A percentile compares a stretch with the other conserved stretches of the same genome.
These are phyloP conservation scores for Annulohypoxylon moriforme DNA, from an alignment of 495 filamentous ascomycete genomes.

Conservation along the genomic window DNA sequence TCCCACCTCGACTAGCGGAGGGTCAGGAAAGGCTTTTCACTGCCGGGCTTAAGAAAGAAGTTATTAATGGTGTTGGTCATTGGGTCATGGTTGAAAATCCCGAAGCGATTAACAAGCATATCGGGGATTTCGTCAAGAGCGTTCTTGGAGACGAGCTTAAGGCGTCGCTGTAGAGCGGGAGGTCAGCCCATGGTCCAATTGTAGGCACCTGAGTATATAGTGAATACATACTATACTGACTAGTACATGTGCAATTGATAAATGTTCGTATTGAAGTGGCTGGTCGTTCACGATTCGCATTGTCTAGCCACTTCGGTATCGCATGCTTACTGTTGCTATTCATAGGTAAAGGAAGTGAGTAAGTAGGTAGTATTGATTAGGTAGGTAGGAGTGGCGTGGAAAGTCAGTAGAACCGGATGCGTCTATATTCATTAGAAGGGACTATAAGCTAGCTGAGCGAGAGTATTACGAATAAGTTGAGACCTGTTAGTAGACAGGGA, in stretches of 20 bases:
- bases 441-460: not conserved
- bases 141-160: slow-evolving; percentile 45
- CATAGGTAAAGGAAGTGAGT: not conserved
- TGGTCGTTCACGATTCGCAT: not conserved
- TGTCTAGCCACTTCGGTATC: not conserved
- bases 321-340: slow-evolving; percentile 3
- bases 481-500: not conserved
- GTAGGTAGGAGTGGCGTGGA: not conserved
- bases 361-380: not conserved
- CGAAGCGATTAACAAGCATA: slow-evolving; percentile 58
- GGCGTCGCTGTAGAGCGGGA: slow-evolving; percentile 33
- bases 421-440: not conserved
- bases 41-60: slow-evolving; percentile 66
- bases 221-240: not conserved
- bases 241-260: not conserved
- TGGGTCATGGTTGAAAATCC: slow-evolving; percentile 78
- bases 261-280: not conserved
- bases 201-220: not conserved
- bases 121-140: slow-evolving; percentile 54
- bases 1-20: slow-evolving; percentile 72
- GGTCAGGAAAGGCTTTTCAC: slow-evolving; percentile 75
- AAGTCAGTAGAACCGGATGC: not conserved
- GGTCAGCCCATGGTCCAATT: not conserved
- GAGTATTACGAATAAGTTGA: slow-evolving; percentile 9
- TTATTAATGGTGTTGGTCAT: slow-evolving; percentile 66